Conservation (phyloP, 2,329 filamentous ascomycete species). For the Verticillium isaacii region DNA sequence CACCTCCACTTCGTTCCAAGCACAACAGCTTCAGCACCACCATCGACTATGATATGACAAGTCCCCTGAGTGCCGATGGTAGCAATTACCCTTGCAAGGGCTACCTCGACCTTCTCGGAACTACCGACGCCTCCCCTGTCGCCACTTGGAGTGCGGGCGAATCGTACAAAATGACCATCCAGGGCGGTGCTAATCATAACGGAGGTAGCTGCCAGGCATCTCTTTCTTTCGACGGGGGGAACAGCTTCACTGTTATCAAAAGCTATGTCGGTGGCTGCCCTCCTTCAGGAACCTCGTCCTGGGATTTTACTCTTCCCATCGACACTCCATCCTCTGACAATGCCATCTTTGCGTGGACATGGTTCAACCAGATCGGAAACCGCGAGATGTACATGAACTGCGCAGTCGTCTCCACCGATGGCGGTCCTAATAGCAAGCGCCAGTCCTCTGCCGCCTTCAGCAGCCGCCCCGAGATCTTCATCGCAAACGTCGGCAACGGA, state of each 20-base stretch:
- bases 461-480: constrained; percentile 61
- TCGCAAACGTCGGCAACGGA: constrained; percentile 60
- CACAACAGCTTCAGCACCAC: constrained; percentile 40
- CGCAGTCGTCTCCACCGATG: constrained; percentile 60
- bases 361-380: constrained; percentile 73
- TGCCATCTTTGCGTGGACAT: constrained; percentile 70
- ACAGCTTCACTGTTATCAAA: constrained; percentile 63
- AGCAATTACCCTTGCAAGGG: constrained; percentile 76
- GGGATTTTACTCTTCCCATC: constrained; percentile 61
- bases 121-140: constrained; percentile 44
- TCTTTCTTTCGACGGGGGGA: constrained; percentile 67
- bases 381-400: constrained; percentile 89
- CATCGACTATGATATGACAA: constrained; percentile 68
- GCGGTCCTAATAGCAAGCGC: constrained; percentile 25
- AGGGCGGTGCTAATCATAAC: constrained; percentile 57
- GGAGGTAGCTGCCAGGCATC: constrained; percentile 76
- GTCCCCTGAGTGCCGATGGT: constrained; percentile 56
- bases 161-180: constrained; percentile 58
- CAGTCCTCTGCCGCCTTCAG: constrained; percentile 32
- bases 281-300: constrained; percentile 38
- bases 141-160: constrained; percentile 59
- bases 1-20: constrained; percentile 49
- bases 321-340: constrained; percentile 53
- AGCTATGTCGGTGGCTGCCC: constrained; percentile 53
- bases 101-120: constrained; percentile 43